Base-by-base conservation (phyloP, 164 flowering plant species). In the Stephania japonica region DNA sequence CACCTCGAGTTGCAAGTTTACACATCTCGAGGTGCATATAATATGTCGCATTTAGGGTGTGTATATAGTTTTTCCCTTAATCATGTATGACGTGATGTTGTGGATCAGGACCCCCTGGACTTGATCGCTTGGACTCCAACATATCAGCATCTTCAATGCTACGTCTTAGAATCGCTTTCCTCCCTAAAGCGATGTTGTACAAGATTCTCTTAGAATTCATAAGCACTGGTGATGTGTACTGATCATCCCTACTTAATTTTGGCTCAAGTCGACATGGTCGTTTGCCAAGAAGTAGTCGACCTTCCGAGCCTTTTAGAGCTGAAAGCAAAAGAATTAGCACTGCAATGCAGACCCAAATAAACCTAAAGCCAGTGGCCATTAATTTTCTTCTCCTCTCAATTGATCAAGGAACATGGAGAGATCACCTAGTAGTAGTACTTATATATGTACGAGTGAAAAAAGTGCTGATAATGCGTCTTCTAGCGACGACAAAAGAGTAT, bases 91-190 rank as follows among this genome's bases (percentile, higher is more conserved):
- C 62, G 4, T 73, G 75, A 66, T 73, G 75, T 73, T 73, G 75
- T 26, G 70, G 43, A 9, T 65, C 63, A 65, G 69, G 75, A 65
- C 75, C 75, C 25, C 49, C 75, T 47, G 75, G 75, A n/a, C 75
- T 73, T 21, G 47, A 11, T 47, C 63, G 43, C 63, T 65, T 65
- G 7, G 47, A 65, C 23, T 73, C 75, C 6, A 25, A 19, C n/a
- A 56, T 6, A 16, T 56, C 16, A 9, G 12, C 21, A 5, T n/a
- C 61, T 56, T 56, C 19, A 16, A 6, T 56, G 6, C n/a, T 56
- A 16, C 0, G 38, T 32, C 38, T 32, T 32, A 32, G 4, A 32
- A 21, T 19, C 6, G 21, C 62, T 56, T 56, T 19, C 62, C 19
- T 16, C n/a, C n/a, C 61, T 44, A 44, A 13, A 44, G 50, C 50